Conservation (phyloP, 2,329 filamentous ascomycete genomes). For the Trichoderma sp. region DNA sequence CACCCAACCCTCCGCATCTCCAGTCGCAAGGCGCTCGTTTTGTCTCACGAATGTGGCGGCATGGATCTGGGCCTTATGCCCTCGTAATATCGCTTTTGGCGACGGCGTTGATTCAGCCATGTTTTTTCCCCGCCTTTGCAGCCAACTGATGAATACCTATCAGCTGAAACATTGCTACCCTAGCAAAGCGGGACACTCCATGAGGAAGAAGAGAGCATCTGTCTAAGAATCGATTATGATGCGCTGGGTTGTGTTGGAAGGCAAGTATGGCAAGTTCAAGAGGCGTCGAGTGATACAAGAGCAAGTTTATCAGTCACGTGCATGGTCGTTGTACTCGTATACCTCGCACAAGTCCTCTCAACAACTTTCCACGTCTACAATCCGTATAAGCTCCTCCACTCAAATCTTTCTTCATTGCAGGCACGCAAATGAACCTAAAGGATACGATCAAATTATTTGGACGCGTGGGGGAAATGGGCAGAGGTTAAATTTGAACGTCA, state of each 20-base stretch:
- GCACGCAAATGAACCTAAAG: too few species aligned
- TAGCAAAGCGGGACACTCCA: background rate
- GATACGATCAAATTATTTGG: too few species aligned
- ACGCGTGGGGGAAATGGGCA: background rate
- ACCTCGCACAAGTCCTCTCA: background rate
- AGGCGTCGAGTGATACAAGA: background rate
- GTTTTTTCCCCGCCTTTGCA: constrained; percentile 4
- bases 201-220: background rate
- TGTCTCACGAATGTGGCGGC: constrained; percentile 68
- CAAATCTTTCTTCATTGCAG: too few species aligned
- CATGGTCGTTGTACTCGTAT: background rate
- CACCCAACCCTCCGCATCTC: constrained; percentile 87
- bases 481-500: background rate
- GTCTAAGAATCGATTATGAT: background rate
- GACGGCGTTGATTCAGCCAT: constrained; percentile 36
- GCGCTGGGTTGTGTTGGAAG: background rate
- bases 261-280: background rate
- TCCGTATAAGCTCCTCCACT: background rate
- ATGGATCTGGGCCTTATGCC: constrained; percentile 81
- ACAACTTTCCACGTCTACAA: background rate
- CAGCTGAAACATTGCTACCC: constrained; percentile 5
- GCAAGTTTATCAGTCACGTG: constrained; percentile 2
- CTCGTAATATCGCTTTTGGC: constrained; percentile 71
- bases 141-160: background rate
- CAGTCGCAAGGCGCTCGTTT: constrained; percentile 79